Percentiles rank a stretch among this genome's conserved stretches.
Evolutionary conservation across 208 protist genomes (phyloP).

Genomic region (Blastocrithidia nonstop): DNA sequence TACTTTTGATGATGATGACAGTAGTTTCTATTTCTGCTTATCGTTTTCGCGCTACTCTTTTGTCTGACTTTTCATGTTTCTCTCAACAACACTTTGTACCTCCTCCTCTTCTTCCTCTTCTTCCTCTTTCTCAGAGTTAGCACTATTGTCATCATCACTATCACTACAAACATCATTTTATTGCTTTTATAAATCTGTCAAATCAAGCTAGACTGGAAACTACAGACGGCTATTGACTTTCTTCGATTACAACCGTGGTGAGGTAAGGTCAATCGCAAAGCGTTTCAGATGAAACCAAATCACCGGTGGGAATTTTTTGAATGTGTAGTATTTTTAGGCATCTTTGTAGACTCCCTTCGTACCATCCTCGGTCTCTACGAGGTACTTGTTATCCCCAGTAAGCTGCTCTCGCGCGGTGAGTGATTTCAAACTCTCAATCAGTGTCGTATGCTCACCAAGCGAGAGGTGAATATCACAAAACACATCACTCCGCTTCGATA

Average conservation of each 20-base stretch:
- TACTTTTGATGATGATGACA: too few relatives aligned
- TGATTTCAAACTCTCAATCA: constrained; percentile 55
- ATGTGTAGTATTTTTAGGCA: constrained; percentile 64
- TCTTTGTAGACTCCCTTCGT: constrained; percentile 71
- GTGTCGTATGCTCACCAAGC: constrained; percentile 32
- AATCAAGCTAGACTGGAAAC: constrained; percentile 59
- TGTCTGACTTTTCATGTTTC: too few relatives aligned
- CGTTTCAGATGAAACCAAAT: constrained; percentile 85
- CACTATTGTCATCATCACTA: too few relatives aligned
- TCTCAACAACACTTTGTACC: too few relatives aligned
- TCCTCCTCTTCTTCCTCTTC: too few relatives aligned
- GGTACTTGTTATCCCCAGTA: constrained; percentile 84
- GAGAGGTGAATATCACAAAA: constrained; percentile 86
- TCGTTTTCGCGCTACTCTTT: too few relatives aligned
- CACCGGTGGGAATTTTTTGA: constrained; percentile 69
- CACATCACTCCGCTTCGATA: constrained; percentile 41
- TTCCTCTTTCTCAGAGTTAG: too few relatives aligned
- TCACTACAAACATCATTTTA: too few relatives aligned
- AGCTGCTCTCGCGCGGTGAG: constrained; percentile 68
- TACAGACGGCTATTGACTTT: constrained; percentile 67
- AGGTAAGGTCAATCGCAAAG: constrained; percentile 80
- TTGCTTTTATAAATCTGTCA: constrained; percentile 28
- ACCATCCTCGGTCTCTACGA: constrained; percentile 63
- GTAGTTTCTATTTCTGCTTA: too few relatives aligned
- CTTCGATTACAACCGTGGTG: constrained; percentile 61